Conservation (phyloP, 139 green algal species). For the Picochlorum costavermella region DNA sequence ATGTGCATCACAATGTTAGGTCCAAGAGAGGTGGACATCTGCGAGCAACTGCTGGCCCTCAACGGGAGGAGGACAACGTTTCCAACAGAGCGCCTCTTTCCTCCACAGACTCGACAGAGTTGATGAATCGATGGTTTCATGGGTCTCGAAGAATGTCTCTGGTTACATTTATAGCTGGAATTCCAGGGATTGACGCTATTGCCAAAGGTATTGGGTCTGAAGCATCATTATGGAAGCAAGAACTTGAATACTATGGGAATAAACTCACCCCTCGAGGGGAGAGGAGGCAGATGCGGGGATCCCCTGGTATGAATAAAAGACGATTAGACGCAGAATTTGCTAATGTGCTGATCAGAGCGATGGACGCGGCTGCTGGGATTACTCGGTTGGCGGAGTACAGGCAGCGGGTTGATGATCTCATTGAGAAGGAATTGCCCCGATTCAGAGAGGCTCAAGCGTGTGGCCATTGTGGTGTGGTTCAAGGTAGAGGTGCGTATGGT, state of each 20-base stretch:
- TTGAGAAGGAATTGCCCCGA: background rate
- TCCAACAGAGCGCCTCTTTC: too few relatives aligned
- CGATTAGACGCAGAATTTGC: slow-evolving; percentile 6
- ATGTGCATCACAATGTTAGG: too few relatives aligned
- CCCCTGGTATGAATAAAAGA: background rate
- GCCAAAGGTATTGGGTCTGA: too few relatives aligned
- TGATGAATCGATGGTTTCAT: too few relatives aligned
- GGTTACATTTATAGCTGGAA: too few relatives aligned
- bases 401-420: background rate
- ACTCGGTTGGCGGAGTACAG: background rate
- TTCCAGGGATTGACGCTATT: background rate
- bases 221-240: too few relatives aligned
- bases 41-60: too few relatives aligned
- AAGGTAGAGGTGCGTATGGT: background rate
- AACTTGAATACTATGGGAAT: background rate
- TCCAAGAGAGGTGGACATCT: too few relatives aligned
- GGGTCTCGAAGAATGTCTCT: too few relatives aligned
- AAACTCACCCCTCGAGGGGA: too few relatives aligned
- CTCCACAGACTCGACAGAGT: too few relatives aligned
- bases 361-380: background rate
- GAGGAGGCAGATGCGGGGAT: background rate
- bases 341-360: background rate
- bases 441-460: background rate
- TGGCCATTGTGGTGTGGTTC: background rate
- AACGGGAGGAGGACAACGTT: too few relatives aligned